phyloP scores from a whole-genome alignment of 805 yeast genomes.

The Cyberlindnera subsufficiens region DNA sequence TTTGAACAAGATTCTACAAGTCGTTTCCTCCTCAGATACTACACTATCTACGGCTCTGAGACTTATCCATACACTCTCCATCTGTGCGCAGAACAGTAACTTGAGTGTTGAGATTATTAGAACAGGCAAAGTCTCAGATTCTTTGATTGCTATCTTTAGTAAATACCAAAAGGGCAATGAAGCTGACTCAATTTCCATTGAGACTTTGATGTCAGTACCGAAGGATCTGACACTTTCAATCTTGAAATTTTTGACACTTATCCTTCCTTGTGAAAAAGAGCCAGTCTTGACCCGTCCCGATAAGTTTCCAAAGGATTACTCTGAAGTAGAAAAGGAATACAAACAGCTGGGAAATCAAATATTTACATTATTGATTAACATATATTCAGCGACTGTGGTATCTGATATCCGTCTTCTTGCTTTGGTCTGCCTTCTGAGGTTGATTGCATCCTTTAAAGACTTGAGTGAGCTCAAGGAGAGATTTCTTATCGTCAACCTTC shows the following conservation, averaged over 20 bases:
- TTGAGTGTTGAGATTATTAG: conserved; percentile 40
- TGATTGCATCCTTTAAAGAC: conserved; percentile 36
- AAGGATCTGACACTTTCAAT: conserved; percentile 54
- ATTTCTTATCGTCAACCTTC: conserved; percentile 38
- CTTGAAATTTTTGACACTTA: conserved; percentile 46
- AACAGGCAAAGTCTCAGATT: conserved; percentile 42
- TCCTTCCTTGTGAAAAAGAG: conserved; percentile 44
- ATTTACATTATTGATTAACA: conserved; percentile 49
- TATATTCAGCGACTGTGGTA: conserved; percentile 71
- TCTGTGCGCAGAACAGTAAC: conserved; percentile 32
- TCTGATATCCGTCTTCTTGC: conserved; percentile 54
- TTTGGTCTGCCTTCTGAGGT: conserved; percentile 47
- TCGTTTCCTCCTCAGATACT: conserved; percentile 26
- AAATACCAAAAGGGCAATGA: conserved; percentile 36
- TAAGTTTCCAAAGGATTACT: conserved; percentile 18
- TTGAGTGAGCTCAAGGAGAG: conserved; percentile 27
- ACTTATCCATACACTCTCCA: conserved; percentile 37
- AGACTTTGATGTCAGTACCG: conserved; percentile 68
- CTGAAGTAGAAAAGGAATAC: conserved; percentile 21
- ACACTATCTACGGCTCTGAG: conserved; percentile 26
- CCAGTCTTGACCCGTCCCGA: conserved; percentile 22
- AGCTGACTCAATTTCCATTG: conserved; percentile 42
- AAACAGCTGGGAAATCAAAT: conserved; percentile 37
- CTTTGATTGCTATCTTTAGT: conserved; percentile 44
- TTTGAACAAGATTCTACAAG: conserved; percentile 26